Conservation (phyloP, 495 filamentous ascomycete species). For the Rhizodiscina lignyota region DNA sequence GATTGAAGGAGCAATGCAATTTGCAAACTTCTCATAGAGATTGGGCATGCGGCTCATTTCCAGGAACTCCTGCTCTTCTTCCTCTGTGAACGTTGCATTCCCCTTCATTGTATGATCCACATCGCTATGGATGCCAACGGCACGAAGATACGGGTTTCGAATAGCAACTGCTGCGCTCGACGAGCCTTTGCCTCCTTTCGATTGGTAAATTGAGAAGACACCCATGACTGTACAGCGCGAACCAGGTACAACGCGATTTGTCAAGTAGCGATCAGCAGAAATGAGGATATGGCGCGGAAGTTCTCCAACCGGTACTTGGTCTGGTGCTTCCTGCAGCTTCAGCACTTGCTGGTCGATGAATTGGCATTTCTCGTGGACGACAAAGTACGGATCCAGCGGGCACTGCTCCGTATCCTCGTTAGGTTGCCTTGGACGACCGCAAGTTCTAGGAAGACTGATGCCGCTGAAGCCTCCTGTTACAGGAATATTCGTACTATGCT, state of each 20-base stretch:
- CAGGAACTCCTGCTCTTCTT: constrained; percentile 94
- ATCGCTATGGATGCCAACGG: constrained; percentile 81
- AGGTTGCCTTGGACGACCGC: constrained; percentile 41
- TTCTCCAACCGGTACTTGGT: constrained; percentile 95
- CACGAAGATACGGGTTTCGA: constrained; percentile 88
- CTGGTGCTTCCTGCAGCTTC: constrained; percentile 95
- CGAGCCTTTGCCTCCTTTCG: constrained; percentile 66
- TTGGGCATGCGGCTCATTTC: constrained; percentile 84
- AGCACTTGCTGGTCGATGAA: constrained; percentile 98
- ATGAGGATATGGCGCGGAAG: constrained; percentile 88
- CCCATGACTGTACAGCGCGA: constrained; percentile 92
- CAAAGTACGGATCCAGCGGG: constrained; percentile 87
- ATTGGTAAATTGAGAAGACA: constrained; percentile 94
- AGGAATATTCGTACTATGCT: constrained; percentile 49
- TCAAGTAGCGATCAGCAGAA: constrained; percentile 87
- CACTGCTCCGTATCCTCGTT: constrained; percentile 52
- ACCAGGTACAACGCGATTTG: constrained; percentile 90
- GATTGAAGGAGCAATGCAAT: constrained; percentile 93
- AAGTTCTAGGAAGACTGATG: constrained; percentile 64
- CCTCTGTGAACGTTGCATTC: constrained; percentile 70
- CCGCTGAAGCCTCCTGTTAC: constrained; percentile 77
- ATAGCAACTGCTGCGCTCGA: constrained; percentile 72
- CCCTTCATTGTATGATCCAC: constrained; percentile 83
- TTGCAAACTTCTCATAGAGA: constrained; percentile 75
- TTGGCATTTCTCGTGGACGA: constrained; percentile 82